Conservation (phyloP, 1,139 yeast genomes). For the Scheffersomyces quercinus region DNA sequence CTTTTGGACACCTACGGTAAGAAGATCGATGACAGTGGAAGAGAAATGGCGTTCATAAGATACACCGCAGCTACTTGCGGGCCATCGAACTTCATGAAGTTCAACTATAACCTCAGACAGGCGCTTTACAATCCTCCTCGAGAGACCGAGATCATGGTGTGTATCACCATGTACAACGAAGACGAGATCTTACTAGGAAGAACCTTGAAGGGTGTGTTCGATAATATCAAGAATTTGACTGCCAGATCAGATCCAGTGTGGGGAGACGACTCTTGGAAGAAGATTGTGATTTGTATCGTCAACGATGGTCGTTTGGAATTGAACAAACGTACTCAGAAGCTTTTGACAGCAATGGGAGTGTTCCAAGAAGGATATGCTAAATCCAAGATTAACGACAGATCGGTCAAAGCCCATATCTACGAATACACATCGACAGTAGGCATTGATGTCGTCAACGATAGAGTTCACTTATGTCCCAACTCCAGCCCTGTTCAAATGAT, state of each 20-base stretch:
- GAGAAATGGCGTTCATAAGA: slow-evolving; percentile 77
- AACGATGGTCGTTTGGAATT: slow-evolving; percentile 76
- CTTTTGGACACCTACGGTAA: slow-evolving; percentile 56
- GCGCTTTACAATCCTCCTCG: slow-evolving; percentile 65
- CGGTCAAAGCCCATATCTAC: slow-evolving; percentile 72
- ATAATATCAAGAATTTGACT: slow-evolving; percentile 65
- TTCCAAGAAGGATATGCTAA: slow-evolving; percentile 85
- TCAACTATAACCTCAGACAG: slow-evolving; percentile 67
- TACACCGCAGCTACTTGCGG: slow-evolving; percentile 84
- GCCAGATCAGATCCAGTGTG: slow-evolving; percentile 62
- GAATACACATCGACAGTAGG: slow-evolving; percentile 82
- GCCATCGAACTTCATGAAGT: slow-evolving; percentile 60
- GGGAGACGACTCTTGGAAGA: slow-evolving; percentile 84
- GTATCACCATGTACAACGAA: slow-evolving; percentile 81
- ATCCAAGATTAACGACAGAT: slow-evolving; percentile 67
- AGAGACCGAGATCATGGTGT: slow-evolving; percentile 70
- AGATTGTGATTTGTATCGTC: slow-evolving; percentile 71
- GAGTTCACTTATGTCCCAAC: slow-evolving; percentile 56
- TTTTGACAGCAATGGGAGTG: slow-evolving; percentile 71
- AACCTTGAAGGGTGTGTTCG: slow-evolving; percentile 75
- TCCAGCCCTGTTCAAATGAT: slow-evolving; percentile 71
- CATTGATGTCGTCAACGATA: slow-evolving; percentile 60
- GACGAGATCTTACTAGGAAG: slow-evolving; percentile 70
- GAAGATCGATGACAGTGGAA: slow-evolving; percentile 44
- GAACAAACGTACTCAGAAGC: slow-evolving; percentile 61